Base-by-base conservation (phyloP, 768 basidiomycete species). In the Hypsizygus marmoreus region DNA sequence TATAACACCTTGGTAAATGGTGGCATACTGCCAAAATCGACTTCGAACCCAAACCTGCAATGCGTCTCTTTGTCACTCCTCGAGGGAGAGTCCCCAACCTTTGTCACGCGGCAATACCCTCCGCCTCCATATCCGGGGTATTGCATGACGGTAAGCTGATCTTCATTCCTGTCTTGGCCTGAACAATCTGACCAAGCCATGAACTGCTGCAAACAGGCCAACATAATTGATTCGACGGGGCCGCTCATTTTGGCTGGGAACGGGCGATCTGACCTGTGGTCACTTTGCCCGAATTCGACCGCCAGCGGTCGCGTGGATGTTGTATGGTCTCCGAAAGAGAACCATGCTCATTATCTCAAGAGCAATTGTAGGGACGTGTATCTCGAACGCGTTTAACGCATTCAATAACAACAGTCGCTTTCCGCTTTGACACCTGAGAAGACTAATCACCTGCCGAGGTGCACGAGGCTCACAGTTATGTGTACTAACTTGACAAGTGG, bases 221-320 rank as follows among this genome's bases (percentile, higher is more conserved):
- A 55, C 25, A n/a, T 31, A 3, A 23, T 43, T 11, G 42, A 56
- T 1, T 22, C 49, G 3, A 28, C 9, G 12, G 57, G 55, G 2
- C 32, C 58, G 13, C 40, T 42, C 10, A n/a, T 51, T 1, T 43
- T 60, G 19, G 55, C 50, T 4, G 50, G 40, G 4, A 43, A 41
- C 30, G 49, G 47, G 0, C 33, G 45, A 10, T 40, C 46, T 32
- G 55, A 58, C 25, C 43, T 43, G 3, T 63, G 54, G 46, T 50
- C 52, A 7, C 56, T 62, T 6, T 57, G 56, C 38, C 25, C 49
- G 4, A 61, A 61, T 31, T 39, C 50, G 1, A 56, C 58, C 6
- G 58, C 58, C 8, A 29, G 8, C 16, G 49, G 51, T 4, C 46
- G 60, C 1, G 3, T 54, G 12, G 60, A 61, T 23, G 51, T 59